phyloP scores from a whole-genome alignment of 73 alveolate species.

The Paramecium primaurelia region DNA sequence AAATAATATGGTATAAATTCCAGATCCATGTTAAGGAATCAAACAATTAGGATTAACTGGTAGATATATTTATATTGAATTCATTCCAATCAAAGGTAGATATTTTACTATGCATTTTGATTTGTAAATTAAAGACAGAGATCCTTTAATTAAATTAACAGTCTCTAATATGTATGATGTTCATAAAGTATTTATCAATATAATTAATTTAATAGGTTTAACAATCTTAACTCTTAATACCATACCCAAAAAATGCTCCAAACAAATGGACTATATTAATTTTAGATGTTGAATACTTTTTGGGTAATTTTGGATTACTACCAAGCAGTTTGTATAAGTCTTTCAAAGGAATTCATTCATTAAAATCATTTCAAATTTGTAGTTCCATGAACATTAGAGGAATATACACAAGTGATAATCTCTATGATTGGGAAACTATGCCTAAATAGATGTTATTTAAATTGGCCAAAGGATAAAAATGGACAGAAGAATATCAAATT shows the following conservation, averaged over 20 bases:
- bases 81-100: slow-evolving; percentile 47
- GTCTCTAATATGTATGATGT: slow-evolving; percentile 57
- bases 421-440: slow-evolving; percentile 61
- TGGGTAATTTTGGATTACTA: slow-evolving; percentile 56
- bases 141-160: slow-evolving; percentile 40
- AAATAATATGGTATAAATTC: slow-evolving; percentile 39
- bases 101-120: slow-evolving; percentile 57
- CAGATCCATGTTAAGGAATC: slow-evolving; percentile 54
- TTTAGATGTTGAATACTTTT: slow-evolving; percentile 47
- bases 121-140: slow-evolving; percentile 55
- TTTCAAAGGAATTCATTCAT: slow-evolving; percentile 40
- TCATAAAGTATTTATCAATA: slow-evolving; percentile 7
- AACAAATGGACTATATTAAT: slow-evolving; percentile 57
- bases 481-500: slow-evolving; percentile 34
- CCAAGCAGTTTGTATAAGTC: slow-evolving; percentile 27
- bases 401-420: slow-evolving; percentile 40
- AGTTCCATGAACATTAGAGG: slow-evolving; percentile 58
- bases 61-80: slow-evolving; percentile 51
- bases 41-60: slow-evolving; percentile 48
- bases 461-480: slow-evolving; percentile 1
- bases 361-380: slow-evolving; percentile 43
- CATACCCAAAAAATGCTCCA: slow-evolving; percentile 57
- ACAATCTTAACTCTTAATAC: slow-evolving; percentile 22
- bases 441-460: slow-evolving; percentile 31
- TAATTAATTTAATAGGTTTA: not conserved